Percentiles rank a stretch among this genome's conserved stretches.
Conservation (phyloP, 2,329 filamentous ascomycete species). For the Venturia pyrina region DNA sequence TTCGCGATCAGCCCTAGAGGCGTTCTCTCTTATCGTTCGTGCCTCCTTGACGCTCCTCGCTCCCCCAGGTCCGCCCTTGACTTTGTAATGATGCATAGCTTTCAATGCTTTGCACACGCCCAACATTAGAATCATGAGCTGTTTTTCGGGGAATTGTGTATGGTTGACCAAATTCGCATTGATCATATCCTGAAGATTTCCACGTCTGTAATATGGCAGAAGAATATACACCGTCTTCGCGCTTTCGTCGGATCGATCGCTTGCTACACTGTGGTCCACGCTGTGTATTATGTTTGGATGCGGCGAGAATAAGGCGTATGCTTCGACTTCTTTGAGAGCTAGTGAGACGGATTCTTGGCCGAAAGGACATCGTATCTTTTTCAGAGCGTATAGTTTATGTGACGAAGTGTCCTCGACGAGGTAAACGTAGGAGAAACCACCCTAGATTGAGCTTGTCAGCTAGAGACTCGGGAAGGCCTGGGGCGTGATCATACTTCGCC, state of each 20-base stretch:
- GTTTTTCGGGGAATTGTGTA: conserved; percentile 75
- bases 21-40: conserved; percentile 45
- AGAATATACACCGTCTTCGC: conserved; percentile 95
- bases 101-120: conserved; percentile 83
- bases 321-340: conserved; percentile 94
- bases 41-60: conserved; percentile 41
- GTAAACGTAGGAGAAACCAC: conserved; percentile 98
- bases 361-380: conserved; percentile 98
- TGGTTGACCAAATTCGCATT: conserved; percentile 98
- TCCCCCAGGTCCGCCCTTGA: conserved; percentile 46
- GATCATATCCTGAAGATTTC: conserved; percentile 95
- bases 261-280: conserved; percentile 72
- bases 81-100: conserved; percentile 83
- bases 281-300: conserved; percentile 79
- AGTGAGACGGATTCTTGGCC: conserved; percentile 91
- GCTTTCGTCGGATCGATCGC: conserved; percentile 55
- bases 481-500: conserved; percentile 60
- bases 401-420: conserved; percentile 85
- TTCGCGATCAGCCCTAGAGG: conserved; percentile 42
- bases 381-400: conserved; percentile 81
- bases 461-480: background rate
- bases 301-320: conserved; percentile 80
- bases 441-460: conserved; percentile 38
- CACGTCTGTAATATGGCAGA: conserved; percentile 86
- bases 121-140: conserved; percentile 80